Conservation (phyloP, 331 rosid genomes). For the Dryas integrifolia region DNA sequence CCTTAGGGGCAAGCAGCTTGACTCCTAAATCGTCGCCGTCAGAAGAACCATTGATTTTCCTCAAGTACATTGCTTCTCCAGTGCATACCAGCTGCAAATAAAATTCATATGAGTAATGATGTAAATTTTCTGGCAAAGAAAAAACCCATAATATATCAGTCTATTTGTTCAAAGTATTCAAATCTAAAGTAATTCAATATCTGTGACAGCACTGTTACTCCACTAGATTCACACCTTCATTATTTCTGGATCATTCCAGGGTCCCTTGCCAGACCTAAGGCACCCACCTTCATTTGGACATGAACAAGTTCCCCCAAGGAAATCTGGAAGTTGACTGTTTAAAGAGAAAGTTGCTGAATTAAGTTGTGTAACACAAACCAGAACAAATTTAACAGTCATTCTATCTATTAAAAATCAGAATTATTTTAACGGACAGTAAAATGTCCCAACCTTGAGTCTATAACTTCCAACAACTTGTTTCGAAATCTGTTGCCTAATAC, state of each 20-base stretch:
- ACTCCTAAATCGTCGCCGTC: slow-evolving; percentile 37
- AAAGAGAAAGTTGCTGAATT: slow-evolving; percentile 21
- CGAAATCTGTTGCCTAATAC: slow-evolving; percentile 75
- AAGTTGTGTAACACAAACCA: slow-evolving; percentile 2
- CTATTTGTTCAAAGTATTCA: slow-evolving; percentile 23
- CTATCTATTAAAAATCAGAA: slow-evolving; percentile 2
- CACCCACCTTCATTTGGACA: slow-evolving; percentile 90
- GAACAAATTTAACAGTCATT: slow-evolving; percentile 15
- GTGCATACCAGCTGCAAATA: slow-evolving; percentile 61
- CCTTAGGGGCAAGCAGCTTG: slow-evolving; percentile 50
- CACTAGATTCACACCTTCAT: slow-evolving; percentile 60
- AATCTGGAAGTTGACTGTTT: slow-evolving; percentile 89
- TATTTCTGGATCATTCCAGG: slow-evolving; percentile 86
- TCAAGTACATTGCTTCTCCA: slow-evolving; percentile 51
- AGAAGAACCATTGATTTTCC: slow-evolving; percentile 39
- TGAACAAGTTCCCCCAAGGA: slow-evolving; percentile 86
- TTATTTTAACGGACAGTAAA: background rate
- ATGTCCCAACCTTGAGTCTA: slow-evolving; percentile 75
- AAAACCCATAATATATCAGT: slow-evolving; percentile 17
- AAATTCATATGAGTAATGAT: slow-evolving; percentile 23
- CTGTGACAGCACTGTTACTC: slow-evolving; percentile 17
- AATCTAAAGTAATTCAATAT: slow-evolving; percentile 1
- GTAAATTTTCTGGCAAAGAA: slow-evolving; percentile 18
- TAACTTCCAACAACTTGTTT: slow-evolving; percentile 62
- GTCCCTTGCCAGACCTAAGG: slow-evolving; percentile 85